These are phyloP conservation scores for Chaetomium sp. DNA, from an alignment of 2,329 filamentous ascomycete species.

Conservation along the genomic window DNA sequence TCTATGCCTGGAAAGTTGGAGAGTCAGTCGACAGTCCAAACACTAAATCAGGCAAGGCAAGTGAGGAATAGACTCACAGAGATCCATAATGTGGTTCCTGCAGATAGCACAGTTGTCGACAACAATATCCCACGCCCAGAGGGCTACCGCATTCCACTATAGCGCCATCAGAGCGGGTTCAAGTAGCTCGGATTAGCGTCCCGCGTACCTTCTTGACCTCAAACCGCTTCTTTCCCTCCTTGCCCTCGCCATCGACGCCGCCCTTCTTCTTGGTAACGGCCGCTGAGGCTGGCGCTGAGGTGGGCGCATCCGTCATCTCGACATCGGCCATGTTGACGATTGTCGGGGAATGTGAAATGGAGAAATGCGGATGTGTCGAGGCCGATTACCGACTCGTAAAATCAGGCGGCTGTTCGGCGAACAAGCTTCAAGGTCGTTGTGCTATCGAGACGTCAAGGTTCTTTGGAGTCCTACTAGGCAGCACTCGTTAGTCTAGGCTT, in stretches of 20 bases:
- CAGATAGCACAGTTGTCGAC: constrained; percentile 99
- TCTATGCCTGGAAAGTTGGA: constrained; percentile 72
- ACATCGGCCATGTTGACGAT: constrained; percentile 79
- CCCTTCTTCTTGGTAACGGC: constrained; percentile 56
- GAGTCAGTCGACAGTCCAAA: constrained; percentile 19
- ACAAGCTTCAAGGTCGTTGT: background rate
- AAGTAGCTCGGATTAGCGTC: background rate
- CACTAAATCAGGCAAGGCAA: background rate
- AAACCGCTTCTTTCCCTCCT: constrained; percentile 84
- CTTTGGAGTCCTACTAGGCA: constrained; percentile 13
- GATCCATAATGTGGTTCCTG: constrained; percentile 99
- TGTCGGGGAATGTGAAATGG: background rate
- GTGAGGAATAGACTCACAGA: constrained; percentile 62
- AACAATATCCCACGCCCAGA: constrained; percentile 99
- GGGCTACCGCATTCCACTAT: constrained; percentile 96
- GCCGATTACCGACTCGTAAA: background rate
- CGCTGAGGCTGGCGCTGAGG: constrained; percentile 52
- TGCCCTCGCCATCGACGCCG: constrained; percentile 46
- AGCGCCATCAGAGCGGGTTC: constrained; percentile 20
- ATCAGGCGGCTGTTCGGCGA: background rate
- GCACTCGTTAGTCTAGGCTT: constrained; percentile 23
- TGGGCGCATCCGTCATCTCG: constrained; percentile 87
- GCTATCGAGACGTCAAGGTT: constrained; percentile 3
- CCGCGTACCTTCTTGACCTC: constrained; percentile 91
- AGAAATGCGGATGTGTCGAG: background rate